phyloP scores from a whole-genome alignment of 2,329 filamentous ascomycete species.

The Aspergillus niger region DNA sequence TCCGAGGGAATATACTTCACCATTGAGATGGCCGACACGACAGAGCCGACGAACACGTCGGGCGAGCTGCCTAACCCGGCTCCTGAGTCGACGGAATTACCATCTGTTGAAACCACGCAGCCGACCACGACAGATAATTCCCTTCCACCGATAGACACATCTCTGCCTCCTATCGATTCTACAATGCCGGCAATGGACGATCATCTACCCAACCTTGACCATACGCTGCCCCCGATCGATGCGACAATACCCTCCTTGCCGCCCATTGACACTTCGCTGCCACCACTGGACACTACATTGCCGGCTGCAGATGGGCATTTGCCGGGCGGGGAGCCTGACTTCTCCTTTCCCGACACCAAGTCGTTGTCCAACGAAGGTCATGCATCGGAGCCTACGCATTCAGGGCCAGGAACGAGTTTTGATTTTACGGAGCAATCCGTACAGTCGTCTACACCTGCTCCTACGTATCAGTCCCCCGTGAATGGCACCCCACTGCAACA shows the following conservation, averaged over 20 bases:
- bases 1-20: not conserved
- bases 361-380: conserved; percentile 13
- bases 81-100: conserved; percentile 12
- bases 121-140: conserved; percentile 23
- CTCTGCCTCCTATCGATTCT: conserved; percentile 30
- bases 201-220: conserved; percentile 28
- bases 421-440: conserved; percentile 25
- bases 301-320: conserved; percentile 23
- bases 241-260: conserved; percentile 33
- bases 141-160: conserved; percentile 29
- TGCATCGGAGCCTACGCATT: conserved; percentile 6
- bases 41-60: conserved; percentile 22
- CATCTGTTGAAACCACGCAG: not conserved
- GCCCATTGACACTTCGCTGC: conserved; percentile 30
- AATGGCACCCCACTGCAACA: conserved; percentile 37
- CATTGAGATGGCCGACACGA: conserved; percentile 25
- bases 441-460: conserved; percentile 40
- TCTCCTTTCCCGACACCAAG: conserved; percentile 21
- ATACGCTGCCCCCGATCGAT: conserved; percentile 33
- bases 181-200: conserved; percentile 31
- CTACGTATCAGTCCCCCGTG: conserved; percentile 49
- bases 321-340: conserved; percentile 13
- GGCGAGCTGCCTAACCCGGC: conserved; percentile 21
- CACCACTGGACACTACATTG: conserved; percentile 30
- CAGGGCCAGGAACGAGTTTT: conserved; percentile 20